Base-by-base conservation (phyloP, 2,329 filamentous ascomycete genomes). In the Pestalotiopsis sp. region DNA sequence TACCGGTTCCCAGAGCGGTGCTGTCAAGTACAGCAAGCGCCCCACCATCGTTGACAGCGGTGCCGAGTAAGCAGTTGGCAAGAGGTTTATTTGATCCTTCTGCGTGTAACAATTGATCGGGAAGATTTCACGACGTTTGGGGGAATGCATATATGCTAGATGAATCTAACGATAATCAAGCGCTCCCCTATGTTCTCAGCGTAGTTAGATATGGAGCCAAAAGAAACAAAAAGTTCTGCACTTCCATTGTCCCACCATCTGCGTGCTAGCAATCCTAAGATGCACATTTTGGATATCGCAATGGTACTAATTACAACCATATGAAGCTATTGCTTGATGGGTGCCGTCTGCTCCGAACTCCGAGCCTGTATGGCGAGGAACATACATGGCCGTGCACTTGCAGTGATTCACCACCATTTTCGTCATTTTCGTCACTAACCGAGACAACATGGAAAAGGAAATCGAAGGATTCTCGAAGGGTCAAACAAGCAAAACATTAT, bases 21-120 rank as follows among this genome's bases (percentile, higher is more conserved):
- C 82, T 68, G 81, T 89, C 78, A 83, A 85, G 77, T 88, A 86
- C 80, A 73, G 71, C 77, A 85, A 85, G 79, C 84, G 84, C 77
- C 86, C 89, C 71, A 87, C 84, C 77, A 91, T 91, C 72, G 81
- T 85, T 73, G 77, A 83, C 70, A 82, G 78, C 73, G 89, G 89
- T 75, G 77, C 52, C 52, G 72, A 81, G 76, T 86, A 86, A 82
- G 75, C 63, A 66, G 63, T 57, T 67, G 66, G 62, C 61, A 52
- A 48, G 62, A 67, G 30, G 30, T 35, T 35, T 9, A 35, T 20
- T 52, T 57, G 17, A 30, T 30, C 39, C 38, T 66, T 64, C 62
- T 64, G 67, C 56, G 60, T 72, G 71, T 76, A 75, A 71, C 67
- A 75, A 22, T 65, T 30, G 48, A 26, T 20, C 52, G 55, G 64